A percentile compares a stretch with the other conserved stretches of the same genome.
Conservation (phyloP, 208 protist species). For the Wallacemonas sp. region DNA sequence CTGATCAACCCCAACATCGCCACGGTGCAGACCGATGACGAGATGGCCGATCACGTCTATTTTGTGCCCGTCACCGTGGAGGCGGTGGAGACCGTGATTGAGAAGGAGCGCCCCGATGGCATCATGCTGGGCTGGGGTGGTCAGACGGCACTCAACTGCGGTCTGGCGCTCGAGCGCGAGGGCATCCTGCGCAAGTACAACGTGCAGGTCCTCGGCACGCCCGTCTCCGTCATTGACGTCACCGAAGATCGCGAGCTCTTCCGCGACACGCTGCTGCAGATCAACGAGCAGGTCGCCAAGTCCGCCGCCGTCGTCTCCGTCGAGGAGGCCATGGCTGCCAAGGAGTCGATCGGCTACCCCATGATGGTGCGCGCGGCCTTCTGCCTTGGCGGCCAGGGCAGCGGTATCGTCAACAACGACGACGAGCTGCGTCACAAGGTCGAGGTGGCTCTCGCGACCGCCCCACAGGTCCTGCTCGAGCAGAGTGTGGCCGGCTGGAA, state of each 20-base stretch:
- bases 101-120: constrained; percentile 94
- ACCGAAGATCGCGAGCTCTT: constrained; percentile 99
- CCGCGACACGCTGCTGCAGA: constrained; percentile 94
- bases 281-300: constrained; percentile 93
- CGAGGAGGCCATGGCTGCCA: constrained; percentile 66
- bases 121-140: constrained; percentile 98
- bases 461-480: constrained; percentile 97
- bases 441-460: constrained; percentile 81
- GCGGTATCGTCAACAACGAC: constrained; percentile 95
- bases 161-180: constrained; percentile 91
- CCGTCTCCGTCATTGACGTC: constrained; percentile 94
- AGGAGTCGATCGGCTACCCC: constrained; percentile 93
- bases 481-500: constrained; percentile 99
- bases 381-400: constrained; percentile 97
- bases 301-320: constrained; percentile 79
- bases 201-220: constrained; percentile 96
- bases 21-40: constrained; percentile 97
- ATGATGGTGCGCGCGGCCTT: constrained; percentile 98
- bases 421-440: constrained; percentile 81
- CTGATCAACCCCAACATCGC: constrained; percentile 99
- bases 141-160: constrained; percentile 99
- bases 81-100: constrained; percentile 94
- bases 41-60: constrained; percentile 97
- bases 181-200: constrained; percentile 94
- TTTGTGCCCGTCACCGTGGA: constrained; percentile 96